Evolutionary conservation across 2,329 filamentous ascomycete species (phyloP).

Genomic region (Hymenoscyphus infarciens): DNA sequence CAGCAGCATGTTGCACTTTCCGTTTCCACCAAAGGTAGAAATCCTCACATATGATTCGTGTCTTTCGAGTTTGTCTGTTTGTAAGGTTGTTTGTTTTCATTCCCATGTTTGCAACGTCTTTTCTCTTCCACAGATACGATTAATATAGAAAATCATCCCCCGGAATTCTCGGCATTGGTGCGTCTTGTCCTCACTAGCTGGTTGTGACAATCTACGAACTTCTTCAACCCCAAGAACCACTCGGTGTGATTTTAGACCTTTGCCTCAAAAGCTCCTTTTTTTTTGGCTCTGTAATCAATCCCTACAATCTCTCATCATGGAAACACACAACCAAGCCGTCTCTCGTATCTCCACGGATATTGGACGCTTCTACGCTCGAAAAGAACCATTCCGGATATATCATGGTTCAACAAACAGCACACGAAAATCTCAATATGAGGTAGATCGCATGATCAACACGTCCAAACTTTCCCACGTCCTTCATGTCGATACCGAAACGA

Average conservation of each 20-base stretch:
- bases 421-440: constrained; percentile 33
- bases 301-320: constrained; percentile 17
- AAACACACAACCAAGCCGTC: constrained; percentile 24
- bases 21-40: background rate
- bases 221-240: background rate
- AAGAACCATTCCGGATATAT: constrained; percentile 46
- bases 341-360: constrained; percentile 20
- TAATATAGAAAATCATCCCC: background rate
- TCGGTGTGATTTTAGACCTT: background rate
- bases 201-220: background rate
- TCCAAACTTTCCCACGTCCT: constrained; percentile 45
- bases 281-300: background rate
- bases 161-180: background rate
- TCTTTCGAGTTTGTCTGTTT: background rate
- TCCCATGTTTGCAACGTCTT: background rate
- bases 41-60: background rate
- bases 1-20: background rate
- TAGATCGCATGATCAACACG: constrained; percentile 41
- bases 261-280: background rate
- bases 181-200: background rate
- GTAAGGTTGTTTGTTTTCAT: background rate
- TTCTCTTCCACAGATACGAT: background rate
- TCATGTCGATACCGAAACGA: constrained; percentile 39
- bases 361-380: constrained; percentile 21
- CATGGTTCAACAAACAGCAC: constrained; percentile 55